Evolutionary conservation across 2,329 filamentous ascomycete species (phyloP).

Genomic region (Chrysosporium queenslandicum): DNA sequence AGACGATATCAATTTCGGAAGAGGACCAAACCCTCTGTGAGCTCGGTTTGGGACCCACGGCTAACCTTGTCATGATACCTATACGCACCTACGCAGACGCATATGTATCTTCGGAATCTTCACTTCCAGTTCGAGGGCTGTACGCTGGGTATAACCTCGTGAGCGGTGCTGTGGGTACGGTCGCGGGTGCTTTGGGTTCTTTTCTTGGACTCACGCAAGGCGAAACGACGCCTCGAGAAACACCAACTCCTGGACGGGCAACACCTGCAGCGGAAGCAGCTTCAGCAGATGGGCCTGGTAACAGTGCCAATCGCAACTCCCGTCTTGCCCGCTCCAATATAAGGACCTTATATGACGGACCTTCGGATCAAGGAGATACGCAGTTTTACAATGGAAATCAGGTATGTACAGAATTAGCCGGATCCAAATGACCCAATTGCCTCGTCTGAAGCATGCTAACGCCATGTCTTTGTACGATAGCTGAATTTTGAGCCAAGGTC

Average conservation of each 20-base stretch:
- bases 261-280: neutral
- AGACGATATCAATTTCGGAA: conserved; percentile 62
- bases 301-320: conserved; percentile 19
- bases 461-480: conserved; percentile 31
- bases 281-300: conserved; percentile 8
- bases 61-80: conserved; percentile 72
- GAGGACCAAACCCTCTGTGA: conserved; percentile 59
- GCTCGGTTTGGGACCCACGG: conserved; percentile 64
- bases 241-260: conserved; percentile 5
- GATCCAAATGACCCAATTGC: neutral
- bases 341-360: conserved; percentile 46
- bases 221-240: conserved; percentile 9
- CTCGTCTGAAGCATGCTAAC: conserved; percentile 10
- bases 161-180: conserved; percentile 35
- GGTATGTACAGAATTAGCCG: conserved; percentile 49
- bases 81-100: conserved; percentile 52
- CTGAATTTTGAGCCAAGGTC: conserved; percentile 59
- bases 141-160: conserved; percentile 35
- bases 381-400: conserved; percentile 90
- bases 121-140: conserved; percentile 34
- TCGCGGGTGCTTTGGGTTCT: conserved; percentile 36
- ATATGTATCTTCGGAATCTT: conserved; percentile 38
- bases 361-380: conserved; percentile 47
- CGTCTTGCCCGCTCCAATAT: conserved; percentile 24
- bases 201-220: conserved; percentile 35